These are phyloP conservation scores for Metarhizium robertsii DNA, from an alignment of 2,329 filamentous ascomycete genomes.

Conservation along the genomic window DNA sequence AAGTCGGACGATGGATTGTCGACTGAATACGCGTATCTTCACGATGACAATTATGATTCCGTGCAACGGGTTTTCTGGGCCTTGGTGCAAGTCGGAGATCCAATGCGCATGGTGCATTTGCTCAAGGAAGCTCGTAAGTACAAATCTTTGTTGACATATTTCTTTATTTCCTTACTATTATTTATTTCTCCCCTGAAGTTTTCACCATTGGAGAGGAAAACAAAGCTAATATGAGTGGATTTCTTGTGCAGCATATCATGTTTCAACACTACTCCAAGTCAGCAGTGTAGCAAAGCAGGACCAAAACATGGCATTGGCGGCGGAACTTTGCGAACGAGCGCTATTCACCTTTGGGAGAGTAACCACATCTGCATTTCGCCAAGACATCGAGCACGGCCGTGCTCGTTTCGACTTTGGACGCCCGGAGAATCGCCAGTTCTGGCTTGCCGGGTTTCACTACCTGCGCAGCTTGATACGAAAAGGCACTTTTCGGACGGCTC, in stretches of 20 bases:
- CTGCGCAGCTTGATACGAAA: slow-evolving; percentile 77
- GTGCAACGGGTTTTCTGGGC: slow-evolving; percentile 69
- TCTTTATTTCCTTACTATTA: not conserved
- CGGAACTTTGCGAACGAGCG: slow-evolving; percentile 81
- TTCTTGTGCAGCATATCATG: slow-evolving; percentile 62
- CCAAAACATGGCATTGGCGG: slow-evolving; percentile 74
- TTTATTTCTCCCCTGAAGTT: too few species aligned
- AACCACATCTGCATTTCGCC: slow-evolving; percentile 71
- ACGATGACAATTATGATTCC: slow-evolving; percentile 63
- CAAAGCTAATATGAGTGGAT: slow-evolving; percentile 42
- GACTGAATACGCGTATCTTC: slow-evolving; percentile 65
- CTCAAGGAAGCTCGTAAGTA: slow-evolving; percentile 37
- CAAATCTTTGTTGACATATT: not conserved
- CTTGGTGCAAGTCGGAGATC: slow-evolving; percentile 76
- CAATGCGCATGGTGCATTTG: slow-evolving; percentile 69
- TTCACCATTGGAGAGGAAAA: too few species aligned
- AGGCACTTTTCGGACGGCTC: slow-evolving; percentile 85
- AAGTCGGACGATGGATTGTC: slow-evolving; percentile 42
- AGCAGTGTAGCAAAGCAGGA: slow-evolving; percentile 89
- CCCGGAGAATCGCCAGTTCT: slow-evolving; percentile 86
- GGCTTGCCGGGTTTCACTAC: slow-evolving; percentile 83
- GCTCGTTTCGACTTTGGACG: slow-evolving; percentile 73
- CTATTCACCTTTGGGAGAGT: slow-evolving; percentile 91
- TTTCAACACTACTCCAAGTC: slow-evolving; percentile 87
- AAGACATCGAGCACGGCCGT: slow-evolving; percentile 65